Conservation (phyloP, 139 green algal genomes). For the Picocystis salinarum region DNA sequence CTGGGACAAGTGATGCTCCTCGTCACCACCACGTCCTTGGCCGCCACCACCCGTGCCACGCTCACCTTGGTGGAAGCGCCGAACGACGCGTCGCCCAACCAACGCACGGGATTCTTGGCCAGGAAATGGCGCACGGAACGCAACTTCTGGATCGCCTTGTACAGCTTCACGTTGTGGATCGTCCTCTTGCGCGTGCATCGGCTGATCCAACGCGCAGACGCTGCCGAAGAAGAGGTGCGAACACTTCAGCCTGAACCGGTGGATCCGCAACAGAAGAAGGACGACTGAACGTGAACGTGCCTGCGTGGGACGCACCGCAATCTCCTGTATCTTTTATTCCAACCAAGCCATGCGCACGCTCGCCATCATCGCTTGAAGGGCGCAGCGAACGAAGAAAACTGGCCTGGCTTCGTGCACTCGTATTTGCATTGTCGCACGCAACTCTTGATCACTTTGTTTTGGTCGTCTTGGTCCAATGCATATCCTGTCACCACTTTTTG, state of each 20-base stretch:
- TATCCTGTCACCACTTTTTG: too few species aligned
- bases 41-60: too few species aligned
- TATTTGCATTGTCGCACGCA: slow-evolving; percentile 24
- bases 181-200: neutral
- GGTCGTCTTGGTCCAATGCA: too few species aligned
- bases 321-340: slow-evolving; percentile 10
- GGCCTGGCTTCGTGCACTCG: slow-evolving; percentile 26
- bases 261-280: too few species aligned
- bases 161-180: slow-evolving; percentile 14
- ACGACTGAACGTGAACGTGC: neutral
- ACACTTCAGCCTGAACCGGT: too few species aligned
- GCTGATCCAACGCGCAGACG: too few species aligned
- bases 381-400: slow-evolving; percentile 20
- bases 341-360: slow-evolving; percentile 8
- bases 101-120: slow-evolving; percentile 12
- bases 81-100: slow-evolving; percentile 12
- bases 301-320: slow-evolving; percentile 2
- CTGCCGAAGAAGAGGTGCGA: too few species aligned
- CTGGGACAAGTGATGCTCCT: too few species aligned
- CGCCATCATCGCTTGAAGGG: slow-evolving; percentile 14
- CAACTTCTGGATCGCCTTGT: slow-evolving; percentile 25
- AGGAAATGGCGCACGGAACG: slow-evolving; percentile 31
- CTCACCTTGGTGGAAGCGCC: neutral
- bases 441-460: slow-evolving; percentile 10
- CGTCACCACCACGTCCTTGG: too few species aligned